Conservation (phyloP, 768 basidiomycete species). For the Calvatia gigantea region DNA sequence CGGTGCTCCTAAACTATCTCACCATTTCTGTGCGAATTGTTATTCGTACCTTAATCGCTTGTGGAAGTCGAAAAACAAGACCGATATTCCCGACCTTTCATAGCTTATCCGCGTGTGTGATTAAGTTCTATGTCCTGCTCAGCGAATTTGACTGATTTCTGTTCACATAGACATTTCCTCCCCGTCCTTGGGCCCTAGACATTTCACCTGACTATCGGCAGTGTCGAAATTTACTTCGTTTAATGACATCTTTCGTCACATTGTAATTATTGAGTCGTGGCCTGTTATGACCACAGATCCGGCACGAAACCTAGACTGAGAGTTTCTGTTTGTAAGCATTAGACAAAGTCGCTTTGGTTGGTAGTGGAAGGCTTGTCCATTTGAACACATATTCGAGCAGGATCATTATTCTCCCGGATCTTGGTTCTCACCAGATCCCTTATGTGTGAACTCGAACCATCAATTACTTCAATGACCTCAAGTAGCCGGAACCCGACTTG, state of each 20-base stretch:
- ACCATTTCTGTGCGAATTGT: constrained; percentile 82
- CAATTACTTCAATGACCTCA: neutral
- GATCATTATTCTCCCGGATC: constrained; percentile 9
- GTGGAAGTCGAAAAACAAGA: constrained; percentile 50
- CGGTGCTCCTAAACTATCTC: constrained; percentile 83
- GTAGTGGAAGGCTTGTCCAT: no score
- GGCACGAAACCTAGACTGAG: no score
- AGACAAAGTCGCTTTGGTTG: no score
- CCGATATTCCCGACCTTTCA: constrained; percentile 36
- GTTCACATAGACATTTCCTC: neutral
- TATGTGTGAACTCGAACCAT: constrained; percentile 7
- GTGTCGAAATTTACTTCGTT: no score
- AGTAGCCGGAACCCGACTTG: neutral
- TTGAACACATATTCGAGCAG: neutral
- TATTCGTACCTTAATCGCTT: constrained; percentile 65
- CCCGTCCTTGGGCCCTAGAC: no score
- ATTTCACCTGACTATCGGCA: neutral
- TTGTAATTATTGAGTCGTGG: constrained; percentile 1
- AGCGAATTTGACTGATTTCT: neutral
- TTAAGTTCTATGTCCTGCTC: neutral
- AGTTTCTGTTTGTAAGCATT: neutral
- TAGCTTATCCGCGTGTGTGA: constrained; percentile 17
- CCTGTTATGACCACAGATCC: no score
- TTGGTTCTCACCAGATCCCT: neutral
- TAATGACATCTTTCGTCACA: neutral